These are phyloP conservation scores for Oxyria digyna DNA, from an alignment of 148 eudicot species.

Conservation along the genomic window DNA sequence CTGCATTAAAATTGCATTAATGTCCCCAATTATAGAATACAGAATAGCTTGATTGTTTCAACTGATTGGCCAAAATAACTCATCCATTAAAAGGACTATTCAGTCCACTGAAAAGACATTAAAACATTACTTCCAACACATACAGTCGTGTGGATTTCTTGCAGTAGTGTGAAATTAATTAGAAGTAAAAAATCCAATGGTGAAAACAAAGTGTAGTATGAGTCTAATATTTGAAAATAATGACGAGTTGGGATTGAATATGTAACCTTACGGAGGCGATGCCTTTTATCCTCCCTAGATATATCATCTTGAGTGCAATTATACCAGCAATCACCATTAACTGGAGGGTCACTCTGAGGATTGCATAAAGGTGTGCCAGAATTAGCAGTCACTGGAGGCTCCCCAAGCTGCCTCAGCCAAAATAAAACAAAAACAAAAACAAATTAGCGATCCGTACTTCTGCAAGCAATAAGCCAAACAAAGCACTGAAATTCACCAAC, in stretches of 20 bases:
- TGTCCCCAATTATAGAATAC: not conserved
- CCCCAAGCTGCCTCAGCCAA: conserved; percentile 60
- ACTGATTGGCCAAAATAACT: conserved; percentile 2
- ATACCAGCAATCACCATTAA: conserved; percentile 94
- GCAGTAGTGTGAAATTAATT: not conserved
- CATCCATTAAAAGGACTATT: not conserved
- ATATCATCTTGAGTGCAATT: conserved; percentile 86
- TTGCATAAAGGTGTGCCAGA: conserved; percentile 58
- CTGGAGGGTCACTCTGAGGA: conserved; percentile 72
- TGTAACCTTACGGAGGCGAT: conserved; percentile 77
- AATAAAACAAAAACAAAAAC: not conserved
- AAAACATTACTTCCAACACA: not conserved
- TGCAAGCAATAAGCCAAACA: not conserved
- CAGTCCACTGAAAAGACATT: not conserved
- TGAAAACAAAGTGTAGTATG: not conserved
- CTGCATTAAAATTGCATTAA: not conserved
- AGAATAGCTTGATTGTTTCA: not conserved
- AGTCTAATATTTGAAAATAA: not conserved
- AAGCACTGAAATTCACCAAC: not conserved
- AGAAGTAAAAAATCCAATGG: not conserved
- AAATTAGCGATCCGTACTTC: not conserved
- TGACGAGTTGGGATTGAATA: not conserved
- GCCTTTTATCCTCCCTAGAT: conserved; percentile 78
- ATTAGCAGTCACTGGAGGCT: conserved; percentile 55
- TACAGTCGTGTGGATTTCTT: not conserved